These are phyloP conservation scores for Dissophora ornata DNA, from an alignment of 192 early-diverging fungal species.

Conservation along the genomic window DNA sequence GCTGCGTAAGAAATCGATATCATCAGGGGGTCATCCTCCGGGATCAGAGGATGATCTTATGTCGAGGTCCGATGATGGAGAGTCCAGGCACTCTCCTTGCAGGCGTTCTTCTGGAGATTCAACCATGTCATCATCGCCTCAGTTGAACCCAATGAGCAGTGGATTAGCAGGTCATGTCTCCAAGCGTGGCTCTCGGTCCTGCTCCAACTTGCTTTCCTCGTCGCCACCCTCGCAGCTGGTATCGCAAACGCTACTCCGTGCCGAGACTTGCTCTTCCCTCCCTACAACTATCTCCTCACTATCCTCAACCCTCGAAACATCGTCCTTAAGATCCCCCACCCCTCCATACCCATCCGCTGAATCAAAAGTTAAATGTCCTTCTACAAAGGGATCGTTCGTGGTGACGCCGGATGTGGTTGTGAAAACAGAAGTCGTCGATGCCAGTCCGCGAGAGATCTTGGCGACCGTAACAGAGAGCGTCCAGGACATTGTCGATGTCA, in stretches of 20 bases:
- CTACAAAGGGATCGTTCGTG: background rate
- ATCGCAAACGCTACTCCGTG: constrained; percentile 6
- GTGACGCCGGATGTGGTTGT: background rate
- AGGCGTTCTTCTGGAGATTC: constrained; percentile 30
- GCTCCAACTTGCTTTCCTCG: constrained; percentile 10
- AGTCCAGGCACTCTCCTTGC: background rate
- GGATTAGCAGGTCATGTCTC: background rate
- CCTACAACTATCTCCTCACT: constrained; percentile 1
- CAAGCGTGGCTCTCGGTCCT: constrained; percentile 14
- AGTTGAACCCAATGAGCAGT: background rate
- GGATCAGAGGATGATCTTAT: constrained; percentile 35
- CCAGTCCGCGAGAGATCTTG: background rate
- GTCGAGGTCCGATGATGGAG: constrained; percentile 10
- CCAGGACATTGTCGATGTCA: constrained; percentile 15
- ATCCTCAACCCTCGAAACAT: background rate
- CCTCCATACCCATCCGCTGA: background rate
- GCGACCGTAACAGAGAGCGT: background rate
- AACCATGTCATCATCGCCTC: constrained; percentile 8
- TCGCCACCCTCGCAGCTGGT: constrained; percentile 1
- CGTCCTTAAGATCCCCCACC: background rate
- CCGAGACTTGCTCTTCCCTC: constrained; percentile 31
- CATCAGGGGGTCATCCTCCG: constrained; percentile 2
- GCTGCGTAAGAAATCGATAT: constrained; percentile 57
- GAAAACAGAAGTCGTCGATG: constrained; percentile 7
- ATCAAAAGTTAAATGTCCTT: background rate